phyloP scores from a whole-genome alignment of 768 basidiomycete species.

The Cystoderma amianthinum region DNA sequence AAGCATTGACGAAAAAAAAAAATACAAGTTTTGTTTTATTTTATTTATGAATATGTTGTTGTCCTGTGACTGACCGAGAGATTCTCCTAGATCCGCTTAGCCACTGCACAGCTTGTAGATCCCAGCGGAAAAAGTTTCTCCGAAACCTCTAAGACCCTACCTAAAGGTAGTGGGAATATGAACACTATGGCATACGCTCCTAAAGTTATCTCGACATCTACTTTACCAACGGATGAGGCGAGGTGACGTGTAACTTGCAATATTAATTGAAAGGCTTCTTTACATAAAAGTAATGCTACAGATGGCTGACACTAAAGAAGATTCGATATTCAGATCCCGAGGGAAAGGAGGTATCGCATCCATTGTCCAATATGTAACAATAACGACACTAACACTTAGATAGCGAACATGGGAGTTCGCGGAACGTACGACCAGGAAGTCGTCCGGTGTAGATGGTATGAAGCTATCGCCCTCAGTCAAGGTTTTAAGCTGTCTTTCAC shows the following conservation, averaged over 20 bases:
- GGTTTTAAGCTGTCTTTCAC: not conserved
- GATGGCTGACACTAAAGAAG: conserved; percentile 83
- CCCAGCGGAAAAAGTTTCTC: too few species aligned
- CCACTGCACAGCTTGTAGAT: too few species aligned
- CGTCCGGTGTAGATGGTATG: conserved; percentile 76
- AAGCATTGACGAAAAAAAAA: too few species aligned
- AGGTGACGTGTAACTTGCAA: conserved; percentile 30
- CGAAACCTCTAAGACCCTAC: too few species aligned
- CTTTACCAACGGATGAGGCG: conserved; percentile 48
- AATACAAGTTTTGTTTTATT: too few species aligned
- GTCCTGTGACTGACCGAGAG: too few species aligned
- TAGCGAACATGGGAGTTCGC: conserved; percentile 90
- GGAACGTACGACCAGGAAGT: conserved; percentile 71
- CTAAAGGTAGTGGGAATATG: too few species aligned
- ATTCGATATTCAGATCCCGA: conserved; percentile 75
- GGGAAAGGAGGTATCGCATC: conserved; percentile 52
- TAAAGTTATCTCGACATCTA: conserved; percentile 43
- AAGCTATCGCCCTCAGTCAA: conserved; percentile 2
- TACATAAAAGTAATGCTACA: conserved; percentile 19
- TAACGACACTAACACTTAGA: conserved; percentile 4
- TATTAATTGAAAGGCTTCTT: not conserved
- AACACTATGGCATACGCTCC: conserved; percentile 21
- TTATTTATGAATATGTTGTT: too few species aligned
- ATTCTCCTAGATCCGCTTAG: too few species aligned
- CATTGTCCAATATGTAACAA: not conserved